Evolutionary conservation across 176 grass and related monocot genomes (phyloP).

Genomic region (Alloteropsis semialata): DNA sequence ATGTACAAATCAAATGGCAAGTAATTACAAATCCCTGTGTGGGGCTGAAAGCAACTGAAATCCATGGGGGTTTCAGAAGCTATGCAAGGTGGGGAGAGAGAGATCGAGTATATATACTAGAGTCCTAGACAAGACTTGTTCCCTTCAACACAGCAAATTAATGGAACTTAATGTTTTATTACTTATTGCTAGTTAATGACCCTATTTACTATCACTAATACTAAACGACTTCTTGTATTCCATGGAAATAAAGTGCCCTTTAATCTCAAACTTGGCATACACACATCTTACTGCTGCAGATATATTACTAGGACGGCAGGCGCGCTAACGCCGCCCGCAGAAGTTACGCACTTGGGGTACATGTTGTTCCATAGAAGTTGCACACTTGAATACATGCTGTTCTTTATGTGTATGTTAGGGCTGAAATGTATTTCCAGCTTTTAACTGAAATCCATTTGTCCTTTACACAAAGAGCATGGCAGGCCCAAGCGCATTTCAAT

Average conservation of each 20-base stretch:
- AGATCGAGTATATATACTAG: constrained; percentile 35
- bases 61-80: constrained; percentile 48
- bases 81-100: background rate
- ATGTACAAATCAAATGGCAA: constrained; percentile 28
- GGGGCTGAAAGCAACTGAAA: constrained; percentile 45
- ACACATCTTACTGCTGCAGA: constrained; percentile 5
- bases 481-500: too few relatives aligned
- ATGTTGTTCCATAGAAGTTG: too few relatives aligned
- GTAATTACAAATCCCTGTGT: constrained; percentile 14
- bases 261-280: constrained; percentile 20
- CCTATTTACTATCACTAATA: constrained; percentile 36
- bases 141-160: constrained; percentile 26
- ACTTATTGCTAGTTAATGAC: constrained; percentile 38
- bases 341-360: too few relatives aligned
- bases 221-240: constrained; percentile 29
- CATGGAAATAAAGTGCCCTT: constrained; percentile 22
- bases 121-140: constrained; percentile 24
- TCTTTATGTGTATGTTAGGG: too few relatives aligned
- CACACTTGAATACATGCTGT: too few relatives aligned
- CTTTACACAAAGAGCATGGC: too few relatives aligned
- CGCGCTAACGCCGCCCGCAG: too few relatives aligned
- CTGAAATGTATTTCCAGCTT: too few relatives aligned
- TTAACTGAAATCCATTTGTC: too few relatives aligned
- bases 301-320: too few relatives aligned
- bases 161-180: constrained; percentile 25